These are phyloP conservation scores for Coemansia sp. DNA, from an alignment of 192 early-diverging fungal species.

Conservation along the genomic window DNA sequence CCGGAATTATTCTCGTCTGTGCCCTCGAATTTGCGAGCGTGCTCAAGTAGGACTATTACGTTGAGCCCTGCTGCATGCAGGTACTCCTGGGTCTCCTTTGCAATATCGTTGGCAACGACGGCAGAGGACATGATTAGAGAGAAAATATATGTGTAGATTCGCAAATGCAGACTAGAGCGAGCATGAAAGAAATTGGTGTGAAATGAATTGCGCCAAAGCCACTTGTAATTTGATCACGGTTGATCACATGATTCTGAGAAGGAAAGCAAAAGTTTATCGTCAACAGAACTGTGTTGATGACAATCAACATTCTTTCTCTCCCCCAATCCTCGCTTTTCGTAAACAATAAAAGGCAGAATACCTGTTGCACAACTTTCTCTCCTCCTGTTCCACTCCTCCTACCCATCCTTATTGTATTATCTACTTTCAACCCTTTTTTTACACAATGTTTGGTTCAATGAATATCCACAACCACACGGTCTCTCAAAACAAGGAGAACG, in stretches of 20 bases:
- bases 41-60: constrained; percentile 32
- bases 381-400: not conserved
- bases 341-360: not conserved
- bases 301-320: not conserved
- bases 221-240: too few relatives aligned
- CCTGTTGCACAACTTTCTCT: not conserved
- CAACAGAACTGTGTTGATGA: not conserved
- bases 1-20: constrained; percentile 14
- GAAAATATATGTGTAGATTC: not conserved
- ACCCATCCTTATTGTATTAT: not conserved
- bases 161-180: not conserved
- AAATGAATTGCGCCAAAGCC: too few relatives aligned
- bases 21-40: constrained; percentile 38
- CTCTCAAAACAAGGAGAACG: constrained; percentile 49
- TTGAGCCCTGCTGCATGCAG: constrained; percentile 32
- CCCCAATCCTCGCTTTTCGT: not conserved
- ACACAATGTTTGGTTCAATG: constrained; percentile 36
- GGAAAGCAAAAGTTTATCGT: not conserved
- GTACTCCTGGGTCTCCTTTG: constrained; percentile 37
- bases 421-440: not conserved
- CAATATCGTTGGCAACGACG: constrained; percentile 16
- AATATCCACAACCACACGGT: constrained; percentile 20
- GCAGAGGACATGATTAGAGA: not conserved
- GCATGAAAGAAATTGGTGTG: not conserved
- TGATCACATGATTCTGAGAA: too few relatives aligned